These are phyloP conservation scores for Ophiostoma himal-ulmi DNA, from an alignment of 2,329 filamentous ascomycete genomes.

Conservation along the genomic window DNA sequence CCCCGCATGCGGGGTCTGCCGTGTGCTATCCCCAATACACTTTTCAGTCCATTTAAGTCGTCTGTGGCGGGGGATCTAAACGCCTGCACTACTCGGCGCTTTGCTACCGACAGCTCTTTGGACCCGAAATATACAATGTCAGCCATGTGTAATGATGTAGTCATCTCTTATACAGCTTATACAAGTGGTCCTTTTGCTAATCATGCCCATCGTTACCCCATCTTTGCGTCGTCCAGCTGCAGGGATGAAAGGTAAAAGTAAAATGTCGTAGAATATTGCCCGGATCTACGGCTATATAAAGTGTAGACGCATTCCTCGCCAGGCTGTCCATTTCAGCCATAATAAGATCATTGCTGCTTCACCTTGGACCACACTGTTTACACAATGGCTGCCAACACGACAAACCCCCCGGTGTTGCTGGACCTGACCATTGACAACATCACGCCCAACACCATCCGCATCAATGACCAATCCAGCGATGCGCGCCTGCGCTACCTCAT, in stretches of 20 bases:
- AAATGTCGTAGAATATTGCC: not conserved
- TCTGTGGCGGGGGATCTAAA: conserved; percentile 11
- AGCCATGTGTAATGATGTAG: conserved; percentile 20
- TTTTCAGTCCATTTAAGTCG: not conserved
- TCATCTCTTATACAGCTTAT: conserved; percentile 18
- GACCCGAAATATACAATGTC: not conserved
- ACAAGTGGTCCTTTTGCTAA: conserved; percentile 12
- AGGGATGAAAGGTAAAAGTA: not conserved
- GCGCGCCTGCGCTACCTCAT: conserved; percentile 65
- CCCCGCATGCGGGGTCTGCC: conserved; percentile 7
- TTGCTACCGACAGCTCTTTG: conserved; percentile 14
- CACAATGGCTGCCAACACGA: conserved; percentile 15
- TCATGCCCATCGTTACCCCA: not conserved
- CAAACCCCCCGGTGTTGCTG: conserved; percentile 28
- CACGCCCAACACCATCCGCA: conserved; percentile 66
- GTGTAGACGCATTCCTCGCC: not conserved
- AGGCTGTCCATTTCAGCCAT: not conserved
- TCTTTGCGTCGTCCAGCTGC: not conserved
- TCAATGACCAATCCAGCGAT: conserved; percentile 65
- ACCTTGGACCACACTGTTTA: not conserved
- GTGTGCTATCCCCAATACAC: not conserved
- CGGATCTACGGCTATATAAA: not conserved
- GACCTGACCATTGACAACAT: conserved; percentile 76
- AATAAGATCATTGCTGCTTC: not conserved
- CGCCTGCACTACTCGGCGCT: conserved; percentile 9